Percentiles rank a stretch among this genome's conserved stretches.
phyloP scores from a whole-genome alignment of 2,329 filamentous ascomycete species.

The Akanthomyces dipterigenus region DNA sequence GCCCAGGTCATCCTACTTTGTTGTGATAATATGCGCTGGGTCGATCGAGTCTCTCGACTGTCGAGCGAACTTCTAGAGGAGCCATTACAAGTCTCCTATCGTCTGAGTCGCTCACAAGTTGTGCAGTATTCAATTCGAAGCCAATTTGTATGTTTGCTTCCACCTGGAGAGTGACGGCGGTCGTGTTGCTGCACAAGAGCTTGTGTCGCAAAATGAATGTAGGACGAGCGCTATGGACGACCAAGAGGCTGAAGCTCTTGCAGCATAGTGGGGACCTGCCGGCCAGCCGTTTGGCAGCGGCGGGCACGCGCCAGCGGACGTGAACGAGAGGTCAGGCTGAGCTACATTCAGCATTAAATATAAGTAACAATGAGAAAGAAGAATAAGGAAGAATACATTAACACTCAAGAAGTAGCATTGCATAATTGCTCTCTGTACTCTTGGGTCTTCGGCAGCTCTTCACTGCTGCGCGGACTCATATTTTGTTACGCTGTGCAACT shows the following conservation, averaged over 20 bases:
- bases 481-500: too few species aligned
- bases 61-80: conserved; percentile 29
- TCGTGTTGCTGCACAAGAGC: background rate
- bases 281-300: background rate
- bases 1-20: conserved; percentile 52
- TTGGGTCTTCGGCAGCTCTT: background rate
- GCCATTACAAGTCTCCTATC: background rate
- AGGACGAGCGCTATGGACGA: background rate
- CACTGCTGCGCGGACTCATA: background rate
- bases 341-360: background rate
- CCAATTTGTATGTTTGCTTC: background rate
- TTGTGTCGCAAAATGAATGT: conserved; percentile 5
- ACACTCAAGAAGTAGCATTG: background rate
- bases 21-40: conserved; percentile 89
- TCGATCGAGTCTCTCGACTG: conserved; percentile 86
- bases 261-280: conserved; percentile 7
- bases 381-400: too few species aligned
- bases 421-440: background rate
- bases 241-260: conserved; percentile 8
- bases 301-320: background rate
- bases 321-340: background rate
- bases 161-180: background rate
- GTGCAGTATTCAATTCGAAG: background rate
- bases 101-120: background rate
- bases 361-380: too few species aligned